These are phyloP conservation scores for Aureobasidium sp. DNA, from an alignment of 2,329 filamentous ascomycete genomes.

Conservation along the genomic window DNA sequence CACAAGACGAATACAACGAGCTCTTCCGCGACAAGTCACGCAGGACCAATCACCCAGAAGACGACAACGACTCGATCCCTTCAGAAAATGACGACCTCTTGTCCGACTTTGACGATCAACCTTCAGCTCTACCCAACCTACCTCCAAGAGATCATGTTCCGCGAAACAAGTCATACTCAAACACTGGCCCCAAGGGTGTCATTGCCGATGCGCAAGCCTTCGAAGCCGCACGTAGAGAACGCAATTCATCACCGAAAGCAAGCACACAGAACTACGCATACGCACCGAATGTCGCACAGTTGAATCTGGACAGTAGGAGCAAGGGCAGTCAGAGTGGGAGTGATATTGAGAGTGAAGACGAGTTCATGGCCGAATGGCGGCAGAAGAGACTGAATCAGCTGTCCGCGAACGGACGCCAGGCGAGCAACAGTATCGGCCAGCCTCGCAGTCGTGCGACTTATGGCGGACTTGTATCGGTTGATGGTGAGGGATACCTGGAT, in stretches of 20 bases:
- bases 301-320: slow-evolving; percentile 28
- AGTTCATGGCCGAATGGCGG: slow-evolving; percentile 79
- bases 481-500: slow-evolving; percentile 89
- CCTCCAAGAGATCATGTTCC: slow-evolving; percentile 2
- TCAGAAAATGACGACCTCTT: slow-evolving; percentile 39
- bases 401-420: neutral
- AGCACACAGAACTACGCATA: slow-evolving; percentile 12
- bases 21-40: slow-evolving; percentile 42
- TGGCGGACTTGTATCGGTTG: slow-evolving; percentile 73
- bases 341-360: slow-evolving; percentile 58
- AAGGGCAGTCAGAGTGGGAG: slow-evolving; percentile 32
- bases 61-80: slow-evolving; percentile 37
- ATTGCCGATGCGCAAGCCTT: slow-evolving; percentile 77
- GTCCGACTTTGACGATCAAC: slow-evolving; percentile 24
- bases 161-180: slow-evolving; percentile 38
- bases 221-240: slow-evolving; percentile 30
- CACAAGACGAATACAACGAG: slow-evolving; percentile 47
- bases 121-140: slow-evolving; percentile 39
- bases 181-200: slow-evolving; percentile 79
- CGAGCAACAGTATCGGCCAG: slow-evolving; percentile 8
- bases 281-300: slow-evolving; percentile 2
- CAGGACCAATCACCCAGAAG: slow-evolving; percentile 41
- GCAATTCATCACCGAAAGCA: neutral
- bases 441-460: slow-evolving; percentile 48
- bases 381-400: slow-evolving; percentile 72